Base-by-base conservation (phyloP, 2,329 filamentous ascomycete genomes). In the Sporothrix variecibatus region DNA sequence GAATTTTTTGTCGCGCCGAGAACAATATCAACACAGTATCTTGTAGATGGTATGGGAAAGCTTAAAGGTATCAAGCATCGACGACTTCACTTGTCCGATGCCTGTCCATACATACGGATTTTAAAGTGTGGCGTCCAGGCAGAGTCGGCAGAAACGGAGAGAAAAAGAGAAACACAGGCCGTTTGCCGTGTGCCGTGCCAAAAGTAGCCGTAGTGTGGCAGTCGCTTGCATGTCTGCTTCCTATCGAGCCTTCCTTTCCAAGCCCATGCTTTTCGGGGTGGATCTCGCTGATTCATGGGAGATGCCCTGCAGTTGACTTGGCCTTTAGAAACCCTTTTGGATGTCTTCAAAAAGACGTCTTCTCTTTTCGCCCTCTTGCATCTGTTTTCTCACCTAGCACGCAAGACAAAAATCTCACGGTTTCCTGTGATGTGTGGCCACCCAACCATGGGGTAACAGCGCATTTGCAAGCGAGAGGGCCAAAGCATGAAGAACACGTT, bases 111-210 rank as follows among this genome's bases (percentile, higher is more conserved):
- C 3, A 65, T 26, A 65, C 43, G 2, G 9, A 43, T 15, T 43
- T 49, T 43, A 43, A 65, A 65, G 60, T 65, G 60, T 43, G 34
- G 60, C 60, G 60, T 65, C 34, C 20, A 17, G 60, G 60, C 34
- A 43, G 38, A 23, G 8, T 65, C 60, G 60, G 60, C 60, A 60
- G 5, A 15, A n/a, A n/a, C n/a, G 38, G 8, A 3, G 20, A 43
- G 20, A 43, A 28, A 34, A 34, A 4, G 9, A 28, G 20, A 15
- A 56, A 12, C 9, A 56, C 1, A n/a, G n/a, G n/a, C n/a, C n/a
- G n/a, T n/a, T 8, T 38, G 6, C 5, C 31, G 20, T 34, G 34
- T 7, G 53, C 53, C 53, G 53, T 17, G 20, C 31, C n/a, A n/a
- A 62, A n/a, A n/a, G 58, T 38, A 7, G 15, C 20, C 58, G 28